Conservation (phyloP, 768 basidiomycete species). For the Trametes cinnabarina region DNA sequence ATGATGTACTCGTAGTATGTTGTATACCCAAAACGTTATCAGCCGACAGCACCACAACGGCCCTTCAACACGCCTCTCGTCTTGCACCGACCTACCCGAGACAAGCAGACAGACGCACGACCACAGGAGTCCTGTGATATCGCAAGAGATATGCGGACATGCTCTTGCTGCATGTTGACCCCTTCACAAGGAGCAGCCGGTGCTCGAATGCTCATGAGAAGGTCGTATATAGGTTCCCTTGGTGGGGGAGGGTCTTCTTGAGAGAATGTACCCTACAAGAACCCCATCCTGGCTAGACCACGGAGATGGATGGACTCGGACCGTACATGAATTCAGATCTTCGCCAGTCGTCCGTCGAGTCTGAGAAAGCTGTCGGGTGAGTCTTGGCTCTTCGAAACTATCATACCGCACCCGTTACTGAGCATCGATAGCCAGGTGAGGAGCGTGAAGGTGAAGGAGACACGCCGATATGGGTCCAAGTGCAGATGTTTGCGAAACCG, state of each 20-base stretch:
- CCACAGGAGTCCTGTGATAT: slow-evolving; percentile 12
- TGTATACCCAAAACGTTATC: slow-evolving; percentile 5
- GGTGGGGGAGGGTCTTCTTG: not conserved
- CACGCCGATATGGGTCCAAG: slow-evolving; percentile 3
- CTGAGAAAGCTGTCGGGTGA: not conserved
- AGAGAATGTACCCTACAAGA: slow-evolving; percentile 7
- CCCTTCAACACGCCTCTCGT: not conserved
- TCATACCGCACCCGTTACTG: too few relatives aligned
- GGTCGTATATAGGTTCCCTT: not conserved
- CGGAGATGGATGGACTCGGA: not conserved
- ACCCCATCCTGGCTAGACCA: not conserved
- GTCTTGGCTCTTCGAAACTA: too few relatives aligned
- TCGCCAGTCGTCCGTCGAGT: not conserved
- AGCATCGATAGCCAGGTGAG: not conserved
- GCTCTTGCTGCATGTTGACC: slow-evolving; percentile 8
- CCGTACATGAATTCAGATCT: not conserved
- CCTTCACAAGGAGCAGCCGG: slow-evolving; percentile 1
- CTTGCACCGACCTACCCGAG: not conserved
- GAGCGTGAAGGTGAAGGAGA: not conserved
- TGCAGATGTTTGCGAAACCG: not conserved
- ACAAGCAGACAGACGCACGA: slow-evolving; percentile 5
- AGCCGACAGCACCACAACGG: not conserved
- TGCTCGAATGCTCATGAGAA: not conserved
- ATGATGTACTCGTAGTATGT: not conserved
- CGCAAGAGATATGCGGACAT: not conserved